phyloP scores from a whole-genome alignment of 2,329 filamentous ascomycete species.

The Sporothrix dimorphospora region DNA sequence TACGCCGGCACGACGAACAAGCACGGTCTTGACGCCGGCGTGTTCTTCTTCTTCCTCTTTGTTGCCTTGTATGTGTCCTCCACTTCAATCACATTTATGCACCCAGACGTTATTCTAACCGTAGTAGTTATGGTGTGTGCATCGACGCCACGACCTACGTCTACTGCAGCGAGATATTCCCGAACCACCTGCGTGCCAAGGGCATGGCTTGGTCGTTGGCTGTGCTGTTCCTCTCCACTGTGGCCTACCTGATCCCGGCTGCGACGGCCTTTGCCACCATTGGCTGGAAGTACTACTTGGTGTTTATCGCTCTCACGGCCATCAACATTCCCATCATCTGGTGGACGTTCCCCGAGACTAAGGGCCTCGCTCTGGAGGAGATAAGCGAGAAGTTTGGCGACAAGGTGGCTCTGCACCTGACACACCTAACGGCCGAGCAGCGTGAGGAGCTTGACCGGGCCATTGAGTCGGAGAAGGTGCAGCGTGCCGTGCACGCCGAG shows the following conservation, averaged over 20 bases:
- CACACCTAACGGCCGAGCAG: constrained; percentile 6
- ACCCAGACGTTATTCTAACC: not conserved
- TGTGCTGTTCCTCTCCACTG: constrained; percentile 6
- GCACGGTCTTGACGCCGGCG: not conserved
- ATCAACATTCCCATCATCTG: constrained; percentile 17
- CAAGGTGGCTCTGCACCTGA: constrained; percentile 14
- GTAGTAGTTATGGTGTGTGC: constrained; percentile 13
- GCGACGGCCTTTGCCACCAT: constrained; percentile 13
- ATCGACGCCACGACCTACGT: constrained; percentile 24
- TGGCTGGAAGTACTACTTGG: constrained; percentile 27
- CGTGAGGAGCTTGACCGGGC: constrained; percentile 14
- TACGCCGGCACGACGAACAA: constrained; percentile 11
- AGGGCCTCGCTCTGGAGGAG: constrained; percentile 24
- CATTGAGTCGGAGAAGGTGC: constrained; percentile 10
- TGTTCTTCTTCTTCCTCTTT: constrained; percentile 18
- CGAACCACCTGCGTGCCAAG: constrained; percentile 25
- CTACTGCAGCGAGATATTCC: constrained; percentile 29
- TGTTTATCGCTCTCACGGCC: constrained; percentile 20
- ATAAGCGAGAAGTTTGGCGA: constrained; percentile 29
- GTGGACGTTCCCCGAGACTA: constrained; percentile 25
- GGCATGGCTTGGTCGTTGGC: constrained; percentile 21
- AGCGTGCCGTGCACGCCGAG: not conserved
- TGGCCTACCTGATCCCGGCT: constrained; percentile 10
- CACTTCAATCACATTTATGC: not conserved
- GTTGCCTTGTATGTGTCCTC: not conserved